phyloP scores from a whole-genome alignment of 768 basidiomycete genomes.

The Boletus pseudopeckii region DNA sequence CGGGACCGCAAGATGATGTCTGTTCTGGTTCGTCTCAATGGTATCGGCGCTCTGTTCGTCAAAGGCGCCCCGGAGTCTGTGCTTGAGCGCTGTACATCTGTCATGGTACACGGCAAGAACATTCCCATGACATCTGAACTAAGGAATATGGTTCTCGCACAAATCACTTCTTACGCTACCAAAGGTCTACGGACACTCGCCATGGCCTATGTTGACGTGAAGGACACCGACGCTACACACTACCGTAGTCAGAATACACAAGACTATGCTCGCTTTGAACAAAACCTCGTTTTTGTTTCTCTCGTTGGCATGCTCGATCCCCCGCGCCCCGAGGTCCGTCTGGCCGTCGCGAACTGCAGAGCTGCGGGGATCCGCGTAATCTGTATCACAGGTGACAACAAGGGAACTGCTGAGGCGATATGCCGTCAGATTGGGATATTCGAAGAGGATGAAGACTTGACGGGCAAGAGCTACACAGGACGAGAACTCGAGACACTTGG shows the following conservation, averaged over 20 bases:
- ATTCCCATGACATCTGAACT: constrained; percentile 65
- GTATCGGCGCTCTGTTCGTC: constrained; percentile 76
- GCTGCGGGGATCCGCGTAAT: constrained; percentile 94
- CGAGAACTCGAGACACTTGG: constrained; percentile 82
- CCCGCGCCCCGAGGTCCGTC: constrained; percentile 88
- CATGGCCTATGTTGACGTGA: constrained; percentile 78
- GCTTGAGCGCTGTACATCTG: constrained; percentile 80
- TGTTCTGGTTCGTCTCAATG: constrained; percentile 74
- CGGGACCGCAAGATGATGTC: constrained; percentile 99
- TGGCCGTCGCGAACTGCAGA: constrained; percentile 84
- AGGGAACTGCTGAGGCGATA: constrained; percentile 96
- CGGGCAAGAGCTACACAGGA: constrained; percentile 95
- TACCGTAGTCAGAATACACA: constrained; percentile 76
- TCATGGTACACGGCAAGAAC: constrained; percentile 59
- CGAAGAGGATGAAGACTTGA: constrained; percentile 77
- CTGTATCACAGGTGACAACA: constrained; percentile 98
- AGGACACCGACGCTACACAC: constrained; percentile 73
- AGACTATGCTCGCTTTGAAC: constrained; percentile 90
- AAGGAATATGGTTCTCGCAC: constrained; percentile 56
- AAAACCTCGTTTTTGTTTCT: constrained; percentile 89
- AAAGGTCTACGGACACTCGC: constrained; percentile 89
- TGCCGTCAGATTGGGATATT: constrained; percentile 97
- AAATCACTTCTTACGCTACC: constrained; percentile 70
- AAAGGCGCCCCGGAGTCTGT: constrained; percentile 98
- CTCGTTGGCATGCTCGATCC: constrained; percentile 98